Percentiles rank a stretch among this genome's conserved stretches.
Conservation (phyloP, 169 alveolate genomes). For the Ichthyophthirius multifiliis region DNA sequence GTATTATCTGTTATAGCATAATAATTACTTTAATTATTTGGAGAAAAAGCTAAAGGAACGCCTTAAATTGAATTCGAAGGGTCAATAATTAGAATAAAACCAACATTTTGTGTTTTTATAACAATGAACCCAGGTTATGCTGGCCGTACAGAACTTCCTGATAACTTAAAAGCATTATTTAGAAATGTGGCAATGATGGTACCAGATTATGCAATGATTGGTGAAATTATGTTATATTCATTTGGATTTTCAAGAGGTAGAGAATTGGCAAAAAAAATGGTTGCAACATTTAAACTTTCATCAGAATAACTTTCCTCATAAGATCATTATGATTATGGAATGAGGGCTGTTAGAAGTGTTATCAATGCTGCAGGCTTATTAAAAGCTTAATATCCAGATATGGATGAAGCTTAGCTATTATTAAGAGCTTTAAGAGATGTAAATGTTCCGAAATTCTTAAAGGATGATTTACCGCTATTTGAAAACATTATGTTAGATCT, state of each 20-base stretch:
- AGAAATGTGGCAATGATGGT: slow-evolving; percentile 92
- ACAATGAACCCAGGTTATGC: slow-evolving; percentile 94
- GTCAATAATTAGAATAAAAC: slow-evolving; percentile 66
- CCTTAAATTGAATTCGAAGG: slow-evolving; percentile 91
- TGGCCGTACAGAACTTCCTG: slow-evolving; percentile 88
- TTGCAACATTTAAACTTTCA: slow-evolving; percentile 80
- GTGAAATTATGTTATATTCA: slow-evolving; percentile 89
- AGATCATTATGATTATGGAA: slow-evolving; percentile 92
- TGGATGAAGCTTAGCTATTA: slow-evolving; percentile 90
- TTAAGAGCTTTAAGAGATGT: slow-evolving; percentile 94
- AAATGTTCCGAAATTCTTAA: slow-evolving; percentile 93
- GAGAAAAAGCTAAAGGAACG: slow-evolving; percentile 79
- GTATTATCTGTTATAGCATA: slow-evolving; percentile 89
- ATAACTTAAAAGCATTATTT: slow-evolving; percentile 87
- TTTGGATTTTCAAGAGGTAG: slow-evolving; percentile 84
- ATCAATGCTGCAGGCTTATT: slow-evolving; percentile 87
- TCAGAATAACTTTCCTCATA: slow-evolving; percentile 89
- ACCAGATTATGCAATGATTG: slow-evolving; percentile 89
- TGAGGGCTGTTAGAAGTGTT: slow-evolving; percentile 90
- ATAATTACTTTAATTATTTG: slow-evolving; percentile 84
- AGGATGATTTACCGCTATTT: slow-evolving; percentile 94
- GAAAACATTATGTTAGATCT: slow-evolving; percentile 93
- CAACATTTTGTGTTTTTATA: slow-evolving; percentile 87
- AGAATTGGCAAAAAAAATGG: slow-evolving; percentile 87
- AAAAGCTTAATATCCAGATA: slow-evolving; percentile 83